Conservation (phyloP, 331 rosid genomes). For the Acacia concinna region DNA sequence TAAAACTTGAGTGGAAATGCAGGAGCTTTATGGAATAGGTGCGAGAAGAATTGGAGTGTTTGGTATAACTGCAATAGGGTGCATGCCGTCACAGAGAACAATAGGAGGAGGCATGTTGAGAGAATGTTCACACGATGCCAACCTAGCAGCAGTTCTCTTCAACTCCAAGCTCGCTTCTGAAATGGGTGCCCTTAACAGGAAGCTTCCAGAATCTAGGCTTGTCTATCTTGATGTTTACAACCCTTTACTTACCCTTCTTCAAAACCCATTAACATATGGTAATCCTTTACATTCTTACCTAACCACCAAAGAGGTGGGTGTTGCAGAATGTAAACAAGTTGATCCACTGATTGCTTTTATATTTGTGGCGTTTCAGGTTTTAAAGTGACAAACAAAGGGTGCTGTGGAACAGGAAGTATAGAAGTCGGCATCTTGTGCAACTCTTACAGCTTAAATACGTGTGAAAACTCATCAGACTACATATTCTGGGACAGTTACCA, state of each 20-base stretch:
- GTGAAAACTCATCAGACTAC: slow-evolving; percentile 47
- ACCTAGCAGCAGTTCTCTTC: slow-evolving; percentile 58
- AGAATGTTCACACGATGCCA: slow-evolving; percentile 44
- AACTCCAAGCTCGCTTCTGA: slow-evolving; percentile 54
- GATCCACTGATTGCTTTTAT: neutral
- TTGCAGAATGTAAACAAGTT: neutral
- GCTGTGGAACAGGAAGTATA: slow-evolving; percentile 68
- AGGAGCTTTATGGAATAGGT: slow-evolving; percentile 62
- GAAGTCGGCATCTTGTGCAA: slow-evolving; percentile 59
- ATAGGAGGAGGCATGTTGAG: slow-evolving; percentile 43
- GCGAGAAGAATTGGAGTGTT: slow-evolving; percentile 63
- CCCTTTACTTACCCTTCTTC: slow-evolving; percentile 41
- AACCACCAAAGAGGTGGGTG: neutral
- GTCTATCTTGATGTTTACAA: slow-evolving; percentile 59
- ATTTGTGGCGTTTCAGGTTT: slow-evolving; percentile 50
- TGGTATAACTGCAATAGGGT: slow-evolving; percentile 55
- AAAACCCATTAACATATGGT: slow-evolving; percentile 59
- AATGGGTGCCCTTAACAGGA: slow-evolving; percentile 32
- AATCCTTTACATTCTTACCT: neutral
- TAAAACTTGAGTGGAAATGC: slow-evolving; percentile 15
- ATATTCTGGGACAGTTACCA: slow-evolving; percentile 79
- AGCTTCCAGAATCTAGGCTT: slow-evolving; percentile 48
- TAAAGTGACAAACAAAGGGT: slow-evolving; percentile 55
- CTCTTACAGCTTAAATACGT: slow-evolving; percentile 22
- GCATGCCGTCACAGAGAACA: slow-evolving; percentile 67